Evolutionary conservation across 2,329 filamentous ascomycete genomes (phyloP).

Genomic region (Xylaria sp.): DNA sequence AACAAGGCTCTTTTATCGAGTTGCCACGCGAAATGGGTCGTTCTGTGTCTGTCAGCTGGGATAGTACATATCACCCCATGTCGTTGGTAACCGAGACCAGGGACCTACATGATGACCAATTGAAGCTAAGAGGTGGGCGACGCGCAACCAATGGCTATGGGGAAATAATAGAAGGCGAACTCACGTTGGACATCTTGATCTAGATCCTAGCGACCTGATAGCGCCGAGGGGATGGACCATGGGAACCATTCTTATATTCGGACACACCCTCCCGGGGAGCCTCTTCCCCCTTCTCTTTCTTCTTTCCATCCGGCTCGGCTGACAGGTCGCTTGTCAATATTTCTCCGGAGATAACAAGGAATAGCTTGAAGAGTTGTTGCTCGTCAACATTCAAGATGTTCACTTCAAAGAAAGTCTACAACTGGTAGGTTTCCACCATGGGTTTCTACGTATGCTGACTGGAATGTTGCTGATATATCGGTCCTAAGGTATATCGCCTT

Average conservation of each 20-base stretch:
- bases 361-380: constrained; percentile 29
- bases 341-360: constrained; percentile 5
- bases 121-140: constrained; percentile 12
- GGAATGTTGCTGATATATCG: constrained; percentile 22
- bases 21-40: constrained; percentile 10
- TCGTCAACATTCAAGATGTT: constrained; percentile 49
- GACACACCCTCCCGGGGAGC: not conserved
- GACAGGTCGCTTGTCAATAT: constrained; percentile 6
- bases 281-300: not conserved
- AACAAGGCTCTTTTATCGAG: not conserved
- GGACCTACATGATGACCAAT: constrained; percentile 21
- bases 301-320: constrained; percentile 8
- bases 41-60: constrained; percentile 3
- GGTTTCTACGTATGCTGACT: not conserved
- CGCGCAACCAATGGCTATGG: constrained; percentile 23
- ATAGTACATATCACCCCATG: constrained; percentile 13
- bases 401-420: constrained; percentile 56
- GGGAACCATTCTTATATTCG: constrained; percentile 22
- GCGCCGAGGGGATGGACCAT: constrained; percentile 1
- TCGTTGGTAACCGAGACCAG: constrained; percentile 14
- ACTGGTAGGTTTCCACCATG: constrained; percentile 53
- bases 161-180: constrained; percentile 12
- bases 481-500: constrained; percentile 72
- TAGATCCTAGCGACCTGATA: constrained; percentile 23
- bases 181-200: constrained; percentile 12